Conservation (phyloP, 306 rosid genomes). For the Alnus rubra region DNA sequence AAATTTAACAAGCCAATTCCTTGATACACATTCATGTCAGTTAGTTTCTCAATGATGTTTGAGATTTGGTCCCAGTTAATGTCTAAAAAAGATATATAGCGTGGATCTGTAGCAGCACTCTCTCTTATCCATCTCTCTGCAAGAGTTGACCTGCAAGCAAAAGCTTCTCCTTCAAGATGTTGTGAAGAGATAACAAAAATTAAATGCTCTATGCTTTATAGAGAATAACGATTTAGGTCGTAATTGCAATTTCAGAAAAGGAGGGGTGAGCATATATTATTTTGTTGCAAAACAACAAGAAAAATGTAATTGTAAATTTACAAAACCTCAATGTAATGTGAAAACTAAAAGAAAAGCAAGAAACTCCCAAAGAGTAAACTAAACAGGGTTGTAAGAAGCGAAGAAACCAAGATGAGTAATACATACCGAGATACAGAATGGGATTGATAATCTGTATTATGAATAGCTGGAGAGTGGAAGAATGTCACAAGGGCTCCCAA, state of each 20-base stretch:
- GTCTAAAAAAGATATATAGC: conserved; percentile 51
- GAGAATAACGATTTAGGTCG: conserved; percentile 2
- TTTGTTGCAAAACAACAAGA: neutral
- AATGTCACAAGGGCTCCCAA: conserved; percentile 68
- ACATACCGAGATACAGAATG: conserved; percentile 58
- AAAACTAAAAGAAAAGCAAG: neutral
- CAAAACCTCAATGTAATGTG: neutral
- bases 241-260: conserved; percentile 11
- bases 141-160: conserved; percentile 44
- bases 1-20: conserved; percentile 86
- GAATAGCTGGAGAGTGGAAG: conserved; percentile 67
- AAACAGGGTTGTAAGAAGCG: neutral
- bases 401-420: conserved; percentile 20
- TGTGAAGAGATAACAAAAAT: conserved; percentile 15
- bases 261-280: neutral
- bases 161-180: conserved; percentile 8
- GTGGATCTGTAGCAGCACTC: conserved; percentile 43
- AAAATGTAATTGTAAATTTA: neutral
- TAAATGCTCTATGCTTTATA: conserved; percentile 8
- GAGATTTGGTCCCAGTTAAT: conserved; percentile 73
- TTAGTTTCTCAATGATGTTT: conserved; percentile 44
- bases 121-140: conserved; percentile 37
- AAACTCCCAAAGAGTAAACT: neutral
- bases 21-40: conserved; percentile 51
- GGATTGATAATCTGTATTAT: conserved; percentile 60